These are phyloP conservation scores for Fusarium newnesense DNA, from an alignment of 2,329 filamentous ascomycete species.

Conservation along the genomic window DNA sequence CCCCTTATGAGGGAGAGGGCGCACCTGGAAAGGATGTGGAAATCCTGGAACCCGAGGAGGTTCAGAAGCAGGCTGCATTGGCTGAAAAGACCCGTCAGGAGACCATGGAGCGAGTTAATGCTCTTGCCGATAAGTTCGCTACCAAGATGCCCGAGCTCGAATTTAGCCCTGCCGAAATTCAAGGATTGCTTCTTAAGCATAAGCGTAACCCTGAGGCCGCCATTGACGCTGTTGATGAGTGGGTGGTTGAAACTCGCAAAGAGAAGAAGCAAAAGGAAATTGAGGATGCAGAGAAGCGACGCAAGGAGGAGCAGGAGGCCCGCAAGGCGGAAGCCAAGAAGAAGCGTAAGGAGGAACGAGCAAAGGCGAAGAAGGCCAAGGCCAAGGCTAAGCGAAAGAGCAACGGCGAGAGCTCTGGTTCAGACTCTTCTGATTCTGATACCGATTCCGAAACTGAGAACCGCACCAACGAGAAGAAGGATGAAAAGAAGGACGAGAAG, in stretches of 20 bases:
- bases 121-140: constrained; percentile 61
- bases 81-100: constrained; percentile 48
- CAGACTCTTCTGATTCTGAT: constrained; percentile 38
- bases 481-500: constrained; percentile 38
- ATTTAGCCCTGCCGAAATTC: constrained; percentile 70
- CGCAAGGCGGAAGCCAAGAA: constrained; percentile 46
- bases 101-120: constrained; percentile 54
- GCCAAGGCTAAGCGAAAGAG: constrained; percentile 39
- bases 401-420: constrained; percentile 37
- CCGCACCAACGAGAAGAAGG: constrained; percentile 26
- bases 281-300: constrained; percentile 54
- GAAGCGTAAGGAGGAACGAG: constrained; percentile 42
- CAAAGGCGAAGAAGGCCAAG: constrained; percentile 39
- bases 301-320: constrained; percentile 49
- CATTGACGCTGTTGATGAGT: constrained; percentile 58
- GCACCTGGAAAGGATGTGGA: constrained; percentile 4
- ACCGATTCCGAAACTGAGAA: constrained; percentile 39
- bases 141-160: constrained; percentile 62
- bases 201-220: constrained; percentile 63
- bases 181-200: constrained; percentile 66
- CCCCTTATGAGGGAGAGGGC: constrained; percentile 56
- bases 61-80: constrained; percentile 46
- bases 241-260: constrained; percentile 61
- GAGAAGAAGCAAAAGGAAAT: constrained; percentile 60
- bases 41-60: constrained; percentile 32